Evolutionary conservation across 352 stramenopile genomes (phyloP).

Genomic region (Thalassiosira hispida): DNA sequence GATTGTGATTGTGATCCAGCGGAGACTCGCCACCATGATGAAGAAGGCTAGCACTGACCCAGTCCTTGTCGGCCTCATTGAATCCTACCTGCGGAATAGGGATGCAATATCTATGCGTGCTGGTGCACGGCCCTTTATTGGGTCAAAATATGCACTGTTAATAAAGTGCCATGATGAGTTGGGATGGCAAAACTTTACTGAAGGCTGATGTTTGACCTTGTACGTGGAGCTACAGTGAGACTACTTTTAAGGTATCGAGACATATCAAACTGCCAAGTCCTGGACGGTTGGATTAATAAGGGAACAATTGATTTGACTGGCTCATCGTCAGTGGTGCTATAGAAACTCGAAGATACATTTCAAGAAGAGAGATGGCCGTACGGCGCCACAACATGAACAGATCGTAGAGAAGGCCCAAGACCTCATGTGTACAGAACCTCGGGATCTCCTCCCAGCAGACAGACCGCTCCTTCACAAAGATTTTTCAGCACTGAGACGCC

Average conservation of each 20-base stretch:
- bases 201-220: neutral
- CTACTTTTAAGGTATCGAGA: neutral
- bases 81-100: no score
- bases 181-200: neutral
- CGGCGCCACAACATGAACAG: neutral
- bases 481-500: no score
- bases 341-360: neutral
- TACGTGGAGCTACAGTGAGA: neutral
- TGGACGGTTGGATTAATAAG: neutral
- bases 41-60: no score
- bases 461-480: no score
- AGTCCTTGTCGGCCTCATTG: no score
- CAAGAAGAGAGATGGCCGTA: neutral
- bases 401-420: neutral
- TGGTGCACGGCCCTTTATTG: neutral
- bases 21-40: no score
- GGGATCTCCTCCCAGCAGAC: neutral
- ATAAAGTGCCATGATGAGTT: conserved; percentile 3
- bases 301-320: neutral
- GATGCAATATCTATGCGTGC: no score
- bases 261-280: neutral
- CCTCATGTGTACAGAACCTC: neutral
- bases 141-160: neutral
- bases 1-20: no score
- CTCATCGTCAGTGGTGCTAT: neutral